Evolutionary conservation across 2,329 filamentous ascomycete species (phyloP).

Genomic region (Hypoxylon sp.): DNA sequence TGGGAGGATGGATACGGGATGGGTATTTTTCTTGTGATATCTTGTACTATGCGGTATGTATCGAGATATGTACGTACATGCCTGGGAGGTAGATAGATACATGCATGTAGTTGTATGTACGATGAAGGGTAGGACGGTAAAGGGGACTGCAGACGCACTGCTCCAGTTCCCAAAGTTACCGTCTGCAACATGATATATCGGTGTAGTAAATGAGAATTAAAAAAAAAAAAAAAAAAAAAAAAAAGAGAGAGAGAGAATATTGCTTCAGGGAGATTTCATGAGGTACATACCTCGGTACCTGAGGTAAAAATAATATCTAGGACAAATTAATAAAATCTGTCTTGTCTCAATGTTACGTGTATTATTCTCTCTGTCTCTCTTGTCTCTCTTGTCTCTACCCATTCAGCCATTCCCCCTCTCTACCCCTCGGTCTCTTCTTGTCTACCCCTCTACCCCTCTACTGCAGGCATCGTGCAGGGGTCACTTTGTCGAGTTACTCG

Average conservation of each 20-base stretch:
- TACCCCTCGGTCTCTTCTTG: not conserved
- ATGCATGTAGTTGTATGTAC: too few relatives aligned
- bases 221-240: not conserved
- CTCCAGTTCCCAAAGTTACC: not conserved
- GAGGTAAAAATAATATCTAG: conserved; percentile 25
- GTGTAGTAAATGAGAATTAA: conserved; percentile 6
- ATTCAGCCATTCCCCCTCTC: too few relatives aligned
- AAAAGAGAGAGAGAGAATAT: not conserved
- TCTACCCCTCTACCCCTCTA: conserved; percentile 28
- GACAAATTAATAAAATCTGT: conserved; percentile 26
- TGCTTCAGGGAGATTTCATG: conserved; percentile 17
- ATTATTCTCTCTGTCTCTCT: too few relatives aligned
- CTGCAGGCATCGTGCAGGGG: conserved; percentile 30
- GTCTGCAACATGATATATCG: conserved; percentile 19
- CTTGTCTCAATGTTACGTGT: not conserved
- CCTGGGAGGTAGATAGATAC: too few relatives aligned
- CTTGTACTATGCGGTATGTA: too few relatives aligned
- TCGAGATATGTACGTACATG: too few relatives aligned
- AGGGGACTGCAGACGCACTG: not conserved
- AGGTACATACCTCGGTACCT: conserved; percentile 18
- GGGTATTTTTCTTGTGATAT: too few relatives aligned
- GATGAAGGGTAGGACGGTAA: not conserved
- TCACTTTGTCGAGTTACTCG: conserved; percentile 18
- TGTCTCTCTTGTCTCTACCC: too few relatives aligned
- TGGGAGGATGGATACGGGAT: not conserved